Evolutionary conservation across 2,329 filamentous ascomycete species (phyloP).

Genomic region (Madurella fahalii): DNA sequence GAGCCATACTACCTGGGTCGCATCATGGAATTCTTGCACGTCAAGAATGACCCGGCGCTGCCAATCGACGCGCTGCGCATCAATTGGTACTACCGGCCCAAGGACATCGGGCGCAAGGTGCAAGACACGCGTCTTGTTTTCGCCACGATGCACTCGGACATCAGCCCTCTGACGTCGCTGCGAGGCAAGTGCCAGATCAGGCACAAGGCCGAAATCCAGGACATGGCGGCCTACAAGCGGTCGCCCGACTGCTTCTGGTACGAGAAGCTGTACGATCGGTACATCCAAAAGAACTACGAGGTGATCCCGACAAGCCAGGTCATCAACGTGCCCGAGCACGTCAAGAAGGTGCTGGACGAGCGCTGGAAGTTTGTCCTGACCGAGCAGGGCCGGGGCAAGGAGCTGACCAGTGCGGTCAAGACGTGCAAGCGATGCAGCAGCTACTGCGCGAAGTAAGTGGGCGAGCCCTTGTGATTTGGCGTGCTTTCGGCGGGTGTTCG

Average conservation of each 20-base stretch:
- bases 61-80: conserved; percentile 84
- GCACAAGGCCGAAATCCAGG: conserved; percentile 80
- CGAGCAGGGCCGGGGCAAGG: conserved; percentile 88
- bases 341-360: conserved; percentile 93
- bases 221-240: conserved; percentile 80
- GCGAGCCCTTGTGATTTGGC: conserved; percentile 13
- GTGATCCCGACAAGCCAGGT: conserved; percentile 88
- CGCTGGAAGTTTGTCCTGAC: conserved; percentile 96
- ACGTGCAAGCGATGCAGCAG: conserved; percentile 86
- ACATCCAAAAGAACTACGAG: conserved; percentile 97
- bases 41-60: conserved; percentile 66
- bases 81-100: conserved; percentile 97
- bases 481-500: conserved; percentile 12
- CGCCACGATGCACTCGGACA: conserved; percentile 98
- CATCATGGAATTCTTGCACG: conserved; percentile 96
- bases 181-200: conserved; percentile 89
- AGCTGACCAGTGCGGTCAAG: conserved; percentile 93
- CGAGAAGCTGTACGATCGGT: conserved; percentile 95
- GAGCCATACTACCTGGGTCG: conserved; percentile 97
- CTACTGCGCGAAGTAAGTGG: conserved; percentile 82
- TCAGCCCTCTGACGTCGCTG: conserved; percentile 84
- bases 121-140: conserved; percentile 88
- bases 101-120: conserved; percentile 89
- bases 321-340: conserved; percentile 91
- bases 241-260: conserved; percentile 90